Conservation (phyloP, 176 grass and related monocot genomes). For the Guadua angustifolia region DNA sequence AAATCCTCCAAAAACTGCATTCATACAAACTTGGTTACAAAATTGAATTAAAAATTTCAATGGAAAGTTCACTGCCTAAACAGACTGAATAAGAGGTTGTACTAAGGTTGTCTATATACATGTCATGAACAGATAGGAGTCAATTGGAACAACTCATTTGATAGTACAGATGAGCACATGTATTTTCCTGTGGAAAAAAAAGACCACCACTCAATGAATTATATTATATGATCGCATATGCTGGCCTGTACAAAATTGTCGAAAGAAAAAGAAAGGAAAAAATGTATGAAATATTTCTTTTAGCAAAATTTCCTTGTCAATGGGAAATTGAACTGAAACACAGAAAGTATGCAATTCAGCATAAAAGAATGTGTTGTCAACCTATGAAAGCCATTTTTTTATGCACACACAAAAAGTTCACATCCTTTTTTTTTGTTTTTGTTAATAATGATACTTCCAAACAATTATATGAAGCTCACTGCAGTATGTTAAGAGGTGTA, state of each 20-base stretch:
- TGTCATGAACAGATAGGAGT: neutral
- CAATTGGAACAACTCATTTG: slow-evolving; percentile 31
- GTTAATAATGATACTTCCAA: neutral
- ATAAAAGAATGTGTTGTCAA: neutral
- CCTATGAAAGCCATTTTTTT: slow-evolving; percentile 10
- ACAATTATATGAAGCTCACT: neutral
- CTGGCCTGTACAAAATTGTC: neutral
- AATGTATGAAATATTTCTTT: slow-evolving; percentile 10
- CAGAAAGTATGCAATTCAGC: neutral
- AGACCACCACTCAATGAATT: slow-evolving; percentile 5
- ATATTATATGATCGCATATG: neutral
- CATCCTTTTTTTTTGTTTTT: neutral
- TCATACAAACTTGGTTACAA: slow-evolving; percentile 37
- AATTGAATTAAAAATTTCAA: slow-evolving; percentile 10
- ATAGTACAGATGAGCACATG: slow-evolving; percentile 17
- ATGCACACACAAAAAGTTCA: neutral
- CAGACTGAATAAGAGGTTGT: neutral
- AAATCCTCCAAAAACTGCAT: slow-evolving; percentile 99
- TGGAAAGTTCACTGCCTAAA: slow-evolving; percentile 13
- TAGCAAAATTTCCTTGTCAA: neutral
- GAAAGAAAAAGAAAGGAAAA: slow-evolving; percentile 19
- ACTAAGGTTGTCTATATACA: slow-evolving; percentile 20
- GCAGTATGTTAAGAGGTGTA: neutral
- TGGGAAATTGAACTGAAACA: slow-evolving; percentile 10
- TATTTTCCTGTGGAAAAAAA: neutral